Base-by-base conservation (phyloP, 495 filamentous ascomycete species). In the Daldinia childiae region DNA sequence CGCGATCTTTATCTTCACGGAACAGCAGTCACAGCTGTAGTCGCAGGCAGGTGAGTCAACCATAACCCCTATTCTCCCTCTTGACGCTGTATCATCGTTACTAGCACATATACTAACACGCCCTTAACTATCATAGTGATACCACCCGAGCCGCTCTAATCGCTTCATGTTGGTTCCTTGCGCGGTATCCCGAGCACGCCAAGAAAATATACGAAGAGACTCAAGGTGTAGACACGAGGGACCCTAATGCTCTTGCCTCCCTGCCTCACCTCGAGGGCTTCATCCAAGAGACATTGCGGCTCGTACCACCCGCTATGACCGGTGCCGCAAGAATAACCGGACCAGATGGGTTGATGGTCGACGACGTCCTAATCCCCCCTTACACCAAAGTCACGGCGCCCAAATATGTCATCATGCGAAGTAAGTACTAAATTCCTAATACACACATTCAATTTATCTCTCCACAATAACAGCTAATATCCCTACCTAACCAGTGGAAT, bases 221-320 rank as follows among this genome's bases (percentile, higher is more conserved):
- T 8, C 17, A 54, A 26, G 29, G 24, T 9, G 38, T 67, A 8
- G 48, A 67, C 36, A 15, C n/a, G 0, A 34, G 17, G 1, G 50
- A 67, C 36, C 11, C 26, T 15, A 26, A 27, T 7, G 8, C 17
- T 27, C 29, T 66, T 12, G 41, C 63, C 15, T 15, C 27, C 1
- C 39, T 66, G 14, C 63, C 52, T 11, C 76, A 77, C 55, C 64
- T 80, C 2, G 71, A 76, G 45, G 80, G 72, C 14, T 64, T 73
- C 21, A 82, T 83, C n/a, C 78, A 87, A 61, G 85, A 88, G 69
- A 75, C 80, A 3, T 64, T 87, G 30, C 79, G 84, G 6, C 74
- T 86, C 24, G 77, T 79, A 66, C 82, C 84, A 1, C 76, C 82
- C 4, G 77, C 76, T 2, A 74, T 80, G 6, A 76, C 77, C 24